Conservation (phyloP, 2,329 filamentous ascomycete species). For the Chalaropsis ovoidea region DNA sequence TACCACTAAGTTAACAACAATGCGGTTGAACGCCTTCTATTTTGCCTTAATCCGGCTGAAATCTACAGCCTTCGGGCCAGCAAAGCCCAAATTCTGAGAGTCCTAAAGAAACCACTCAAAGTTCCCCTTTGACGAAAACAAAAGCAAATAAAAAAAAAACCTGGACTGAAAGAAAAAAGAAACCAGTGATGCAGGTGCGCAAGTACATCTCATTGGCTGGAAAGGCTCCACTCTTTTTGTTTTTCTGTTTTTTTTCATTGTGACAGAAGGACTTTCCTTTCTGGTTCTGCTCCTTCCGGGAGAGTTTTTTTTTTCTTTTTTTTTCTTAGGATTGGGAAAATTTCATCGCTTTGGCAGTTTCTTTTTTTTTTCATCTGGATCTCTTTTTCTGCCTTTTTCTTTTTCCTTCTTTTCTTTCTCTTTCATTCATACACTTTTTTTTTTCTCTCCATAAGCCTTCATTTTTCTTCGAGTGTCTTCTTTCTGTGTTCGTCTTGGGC, state of each 20-base stretch:
- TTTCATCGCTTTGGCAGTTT: conserved; percentile 3
- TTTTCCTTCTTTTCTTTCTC: conserved; percentile 18
- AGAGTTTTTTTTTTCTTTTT: conserved; percentile 21
- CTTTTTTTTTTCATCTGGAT: conserved; percentile 22
- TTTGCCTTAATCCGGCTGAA: too few relatives aligned
- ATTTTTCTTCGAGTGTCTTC: conserved; percentile 3
- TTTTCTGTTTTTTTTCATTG: conserved; percentile 19
- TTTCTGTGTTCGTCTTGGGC: not conserved
- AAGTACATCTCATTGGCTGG: conserved; percentile 22
- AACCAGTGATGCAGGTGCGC: not conserved
- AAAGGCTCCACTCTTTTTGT: not conserved
- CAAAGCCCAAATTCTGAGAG: too few relatives aligned
- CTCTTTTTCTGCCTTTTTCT: not conserved
- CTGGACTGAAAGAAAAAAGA: conserved; percentile 4
- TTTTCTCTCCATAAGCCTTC: not conserved
- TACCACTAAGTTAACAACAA: too few relatives aligned
- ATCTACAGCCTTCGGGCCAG: too few relatives aligned
- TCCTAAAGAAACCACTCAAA: too few relatives aligned
- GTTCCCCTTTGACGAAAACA: not conserved
- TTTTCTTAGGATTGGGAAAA: conserved; percentile 6
- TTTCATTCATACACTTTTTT: conserved; percentile 11
- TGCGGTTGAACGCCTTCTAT: too few relatives aligned
- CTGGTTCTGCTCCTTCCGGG: conserved; percentile 17
- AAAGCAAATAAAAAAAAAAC: conserved; percentile 1
- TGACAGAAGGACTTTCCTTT: conserved; percentile 5